These are phyloP conservation scores for Syzygium syzygioides DNA, from an alignment of 441 rosid species.

Conservation along the genomic window DNA sequence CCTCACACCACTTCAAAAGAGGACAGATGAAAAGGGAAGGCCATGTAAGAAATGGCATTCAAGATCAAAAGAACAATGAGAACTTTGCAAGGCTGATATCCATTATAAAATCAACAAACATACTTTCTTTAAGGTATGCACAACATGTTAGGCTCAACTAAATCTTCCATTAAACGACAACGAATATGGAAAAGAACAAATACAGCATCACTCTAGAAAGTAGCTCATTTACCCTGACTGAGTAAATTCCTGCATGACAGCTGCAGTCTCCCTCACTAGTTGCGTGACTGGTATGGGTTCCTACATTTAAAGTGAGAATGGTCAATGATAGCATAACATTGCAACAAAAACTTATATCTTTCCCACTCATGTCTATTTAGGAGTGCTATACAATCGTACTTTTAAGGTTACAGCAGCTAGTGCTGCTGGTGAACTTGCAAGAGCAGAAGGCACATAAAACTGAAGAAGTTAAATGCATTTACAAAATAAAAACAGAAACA, in stretches of 20 bases:
- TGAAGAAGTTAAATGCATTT: neutral
- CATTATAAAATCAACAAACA: neutral
- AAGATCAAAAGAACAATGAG: neutral
- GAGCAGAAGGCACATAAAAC: neutral
- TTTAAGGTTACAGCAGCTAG: neutral
- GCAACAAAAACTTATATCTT: neutral
- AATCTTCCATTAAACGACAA: neutral
- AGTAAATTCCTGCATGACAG: slow-evolving; percentile 99
- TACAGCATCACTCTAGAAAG: neutral
- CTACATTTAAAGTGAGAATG: slow-evolving; percentile 19
- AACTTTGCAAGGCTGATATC: neutral
- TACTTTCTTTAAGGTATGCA: neutral
- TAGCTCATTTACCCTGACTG: slow-evolving; percentile 76
- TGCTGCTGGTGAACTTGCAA: neutral
- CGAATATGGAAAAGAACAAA: neutral
- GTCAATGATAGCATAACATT: neutral
- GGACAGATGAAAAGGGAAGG: neutral
- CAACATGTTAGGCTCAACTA: neutral
- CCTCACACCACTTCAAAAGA: slow-evolving; percentile 17
- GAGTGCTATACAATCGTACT: neutral
- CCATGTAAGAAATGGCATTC: neutral
- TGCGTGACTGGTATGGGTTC: slow-evolving; percentile 96
- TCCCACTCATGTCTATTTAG: neutral
- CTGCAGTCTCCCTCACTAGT: slow-evolving; percentile 95
- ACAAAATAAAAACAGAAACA: neutral